These are phyloP conservation scores for Colletotrichum camelliae DNA, from an alignment of 2,329 filamentous ascomycete genomes.

Conservation along the genomic window DNA sequence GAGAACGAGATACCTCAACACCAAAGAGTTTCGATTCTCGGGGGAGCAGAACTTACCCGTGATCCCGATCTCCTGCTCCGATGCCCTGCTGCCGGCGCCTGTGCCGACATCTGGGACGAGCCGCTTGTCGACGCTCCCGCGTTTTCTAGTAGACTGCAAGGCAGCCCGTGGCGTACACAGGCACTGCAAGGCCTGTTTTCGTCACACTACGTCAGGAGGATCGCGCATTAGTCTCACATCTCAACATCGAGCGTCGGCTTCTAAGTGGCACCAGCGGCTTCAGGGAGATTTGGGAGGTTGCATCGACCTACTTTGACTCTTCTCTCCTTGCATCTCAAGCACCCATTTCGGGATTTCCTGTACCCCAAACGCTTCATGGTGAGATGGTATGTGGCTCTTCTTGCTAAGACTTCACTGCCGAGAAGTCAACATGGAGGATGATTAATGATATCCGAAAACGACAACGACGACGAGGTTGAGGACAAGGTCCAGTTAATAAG, in stretches of 20 bases:
- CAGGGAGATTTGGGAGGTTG: background rate
- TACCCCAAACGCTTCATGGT: slow-evolving; percentile 36
- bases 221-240: background rate
- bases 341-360: slow-evolving; percentile 40
- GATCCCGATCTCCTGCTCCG: slow-evolving; percentile 4
- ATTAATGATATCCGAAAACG: slow-evolving; percentile 5
- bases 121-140: background rate
- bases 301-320: slow-evolving; percentile 37
- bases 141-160: slow-evolving; percentile 31
- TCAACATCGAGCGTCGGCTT: background rate
- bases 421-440: background rate
- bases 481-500: slow-evolving; percentile 13
- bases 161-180: slow-evolving; percentile 38
- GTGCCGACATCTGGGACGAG: background rate
- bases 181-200: slow-evolving; percentile 42
- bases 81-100: background rate
- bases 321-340: slow-evolving; percentile 38
- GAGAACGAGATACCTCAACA: background rate
- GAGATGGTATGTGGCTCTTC: background rate
- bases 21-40: background rate
- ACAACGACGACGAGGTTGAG: slow-evolving; percentile 9
- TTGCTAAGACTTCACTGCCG: background rate
- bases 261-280: background rate
- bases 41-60: background rate
- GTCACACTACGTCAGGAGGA: slow-evolving; percentile 36